Evolutionary conservation across 164 flowering plant species (phyloP), one percentile per base, ranked within the genome.

Genomic region (Nymphaea colorata): DNA sequence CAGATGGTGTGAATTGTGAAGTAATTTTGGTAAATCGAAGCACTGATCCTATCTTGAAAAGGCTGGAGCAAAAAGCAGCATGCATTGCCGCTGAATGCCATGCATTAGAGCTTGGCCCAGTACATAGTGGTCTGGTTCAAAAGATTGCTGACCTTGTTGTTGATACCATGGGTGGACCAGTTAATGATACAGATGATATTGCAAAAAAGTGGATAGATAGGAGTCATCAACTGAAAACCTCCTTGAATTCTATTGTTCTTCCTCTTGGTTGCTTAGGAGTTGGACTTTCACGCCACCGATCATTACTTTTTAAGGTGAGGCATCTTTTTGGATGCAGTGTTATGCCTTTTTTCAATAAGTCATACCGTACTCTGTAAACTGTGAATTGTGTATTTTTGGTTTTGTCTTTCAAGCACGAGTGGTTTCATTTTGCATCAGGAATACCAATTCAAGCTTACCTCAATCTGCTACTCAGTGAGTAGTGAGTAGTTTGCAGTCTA

Each of bases 251-350:
- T 59, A 74, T 82, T 69, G 80, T 88, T 63, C 84, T 94, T 69
- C 99, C 97, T 57, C 91, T 94, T 75, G 99, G 99, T 47, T 72
- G 77, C 70, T 87, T 94, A 69, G 90, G 88, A 78, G 68, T 88
- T 82, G 99, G 99, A 62, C 91, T 90, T 81, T 88, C 99, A 60
- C 99, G 96, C 57, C 99, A 94, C 74, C 79, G 99, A 69, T 97
- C 99, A 72, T 77, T 94, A 79, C 96, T 94, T 61, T 94, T 94
- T 78, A 94, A 94, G 99, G 99, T 94, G 68, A 61, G 14, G n/a
- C 68, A 53, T 61, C 41, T 61, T 69, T n/a, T 63, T 55, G 36
- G 36, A 25, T 25, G 42, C 43, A 57, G 57, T 43, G 62, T 55
- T 25, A 44, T 55, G 11, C 16, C 51, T 62, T 62, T 61, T 3